These are phyloP conservation scores for Tetrapisispora phaffii DNA, from an alignment of 805 yeast genomes.

Conservation along the genomic window DNA sequence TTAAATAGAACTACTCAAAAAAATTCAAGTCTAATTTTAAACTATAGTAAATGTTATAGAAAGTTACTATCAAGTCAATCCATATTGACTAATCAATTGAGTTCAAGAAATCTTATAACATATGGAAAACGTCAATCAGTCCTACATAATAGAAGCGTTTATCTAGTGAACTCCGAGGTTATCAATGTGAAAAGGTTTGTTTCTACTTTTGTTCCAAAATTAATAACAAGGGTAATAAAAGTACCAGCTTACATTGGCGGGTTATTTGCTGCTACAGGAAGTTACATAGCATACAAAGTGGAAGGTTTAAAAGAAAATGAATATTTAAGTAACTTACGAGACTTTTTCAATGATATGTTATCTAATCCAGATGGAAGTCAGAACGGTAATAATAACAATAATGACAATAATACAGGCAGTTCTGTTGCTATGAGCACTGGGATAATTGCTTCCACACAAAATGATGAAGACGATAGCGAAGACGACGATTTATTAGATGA, in stretches of 20 bases:
- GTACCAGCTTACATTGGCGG: conserved; percentile 83
- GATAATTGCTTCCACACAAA: conserved; percentile 26
- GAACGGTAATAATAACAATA: conserved; percentile 51
- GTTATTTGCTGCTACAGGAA: conserved; percentile 88
- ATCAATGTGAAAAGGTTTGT: conserved; percentile 12
- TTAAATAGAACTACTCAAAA: neutral
- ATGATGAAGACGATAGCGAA: conserved; percentile 33
- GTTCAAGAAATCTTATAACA: neutral
- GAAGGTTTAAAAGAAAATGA: conserved; percentile 58
- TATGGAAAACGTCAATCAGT: neutral
- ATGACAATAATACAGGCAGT: conserved; percentile 32
- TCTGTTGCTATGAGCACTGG: conserved; percentile 23
- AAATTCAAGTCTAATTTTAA: neutral
- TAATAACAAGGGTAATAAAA: conserved; percentile 44
- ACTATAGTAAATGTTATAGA: neutral
- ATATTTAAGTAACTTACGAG: conserved; percentile 51
- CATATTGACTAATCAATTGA: neutral
- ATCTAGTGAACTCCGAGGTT: neutral
- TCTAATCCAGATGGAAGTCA: conserved; percentile 27
- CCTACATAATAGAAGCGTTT: neutral
- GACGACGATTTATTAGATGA: conserved; percentile 46
- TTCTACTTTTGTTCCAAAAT: conserved; percentile 38
- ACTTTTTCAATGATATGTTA: conserved; percentile 40
- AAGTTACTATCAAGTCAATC: neutral
- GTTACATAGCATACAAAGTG: conserved; percentile 83